These are phyloP conservation scores for Paecilomyces niveus DNA, from an alignment of 2,329 filamentous ascomycete genomes.

Conservation along the genomic window DNA sequence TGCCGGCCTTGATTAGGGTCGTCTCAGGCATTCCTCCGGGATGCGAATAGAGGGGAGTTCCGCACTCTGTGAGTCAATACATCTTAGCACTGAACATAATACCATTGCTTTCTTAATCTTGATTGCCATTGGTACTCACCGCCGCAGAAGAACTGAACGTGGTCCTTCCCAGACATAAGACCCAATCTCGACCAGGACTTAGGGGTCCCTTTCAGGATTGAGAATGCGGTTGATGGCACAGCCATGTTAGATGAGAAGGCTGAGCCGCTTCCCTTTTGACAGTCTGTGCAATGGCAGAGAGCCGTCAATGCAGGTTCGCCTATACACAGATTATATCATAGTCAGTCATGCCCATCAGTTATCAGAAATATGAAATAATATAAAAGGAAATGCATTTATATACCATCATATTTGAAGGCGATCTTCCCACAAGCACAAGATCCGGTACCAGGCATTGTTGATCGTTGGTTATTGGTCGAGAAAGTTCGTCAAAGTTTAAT, in stretches of 20 bases:
- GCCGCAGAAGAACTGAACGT: neutral
- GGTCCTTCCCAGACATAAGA: neutral
- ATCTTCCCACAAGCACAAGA: neutral
- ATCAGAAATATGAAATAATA: too few relatives aligned
- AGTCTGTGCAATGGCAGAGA: neutral
- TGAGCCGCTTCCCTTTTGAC: neutral
- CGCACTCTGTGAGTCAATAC: too few relatives aligned
- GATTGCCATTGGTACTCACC: neutral
- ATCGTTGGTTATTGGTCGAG: neutral
- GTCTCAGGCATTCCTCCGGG: neutral
- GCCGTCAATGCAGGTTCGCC: neutral
- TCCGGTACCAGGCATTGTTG: neutral
- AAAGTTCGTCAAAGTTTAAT: neutral
- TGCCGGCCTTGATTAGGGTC: neutral
- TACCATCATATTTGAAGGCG: neutral
- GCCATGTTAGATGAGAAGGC: neutral
- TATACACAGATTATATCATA: neutral
- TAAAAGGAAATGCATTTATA: neutral
- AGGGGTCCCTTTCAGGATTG: neutral
- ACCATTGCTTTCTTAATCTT: neutral
- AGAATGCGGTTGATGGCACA: neutral
- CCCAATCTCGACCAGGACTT: neutral
- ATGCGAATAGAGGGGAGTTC: neutral
- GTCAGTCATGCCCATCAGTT: neutral
- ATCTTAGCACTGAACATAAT: neutral